A percentile compares a stretch with the other conserved stretches of the same genome.
Conservation (phyloP, 1,284 basidiomycete genomes). For the Trichosporon sp. region DNA sequence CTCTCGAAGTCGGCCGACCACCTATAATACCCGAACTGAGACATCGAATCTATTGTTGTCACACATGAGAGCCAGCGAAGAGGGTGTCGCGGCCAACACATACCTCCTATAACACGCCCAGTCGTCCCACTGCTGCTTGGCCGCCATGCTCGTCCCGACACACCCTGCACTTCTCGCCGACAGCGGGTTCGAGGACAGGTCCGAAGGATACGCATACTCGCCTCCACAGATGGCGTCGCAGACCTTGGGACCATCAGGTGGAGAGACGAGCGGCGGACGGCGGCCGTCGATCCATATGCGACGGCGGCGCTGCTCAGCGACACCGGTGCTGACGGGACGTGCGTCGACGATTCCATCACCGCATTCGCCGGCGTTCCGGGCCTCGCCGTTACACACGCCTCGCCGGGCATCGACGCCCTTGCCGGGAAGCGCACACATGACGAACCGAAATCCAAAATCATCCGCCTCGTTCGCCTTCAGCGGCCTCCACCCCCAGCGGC, state of each 20-base stretch:
- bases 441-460: background rate
- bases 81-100: background rate
- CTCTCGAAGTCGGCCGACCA: background rate
- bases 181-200: background rate
- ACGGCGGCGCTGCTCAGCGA: background rate
- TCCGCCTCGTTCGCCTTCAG: background rate
- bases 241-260: background rate
- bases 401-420: background rate
- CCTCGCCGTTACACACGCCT: background rate
- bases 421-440: background rate
- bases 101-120: background rate
- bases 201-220: background rate
- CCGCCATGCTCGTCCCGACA: background rate
- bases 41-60: background rate
- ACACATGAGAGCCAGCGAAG: background rate
- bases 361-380: background rate
- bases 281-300: conserved; percentile 1
- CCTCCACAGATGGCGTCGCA: background rate
- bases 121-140: background rate
- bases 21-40: background rate
- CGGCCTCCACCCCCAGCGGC: background rate
- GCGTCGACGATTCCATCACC: background rate
- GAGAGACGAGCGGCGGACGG: background rate
- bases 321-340: background rate
- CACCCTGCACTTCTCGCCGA: background rate